A percentile compares a stretch with the other conserved stretches of the same genome.
Conservation (phyloP, 805 yeast genomes). For the Starmerella bombi region DNA sequence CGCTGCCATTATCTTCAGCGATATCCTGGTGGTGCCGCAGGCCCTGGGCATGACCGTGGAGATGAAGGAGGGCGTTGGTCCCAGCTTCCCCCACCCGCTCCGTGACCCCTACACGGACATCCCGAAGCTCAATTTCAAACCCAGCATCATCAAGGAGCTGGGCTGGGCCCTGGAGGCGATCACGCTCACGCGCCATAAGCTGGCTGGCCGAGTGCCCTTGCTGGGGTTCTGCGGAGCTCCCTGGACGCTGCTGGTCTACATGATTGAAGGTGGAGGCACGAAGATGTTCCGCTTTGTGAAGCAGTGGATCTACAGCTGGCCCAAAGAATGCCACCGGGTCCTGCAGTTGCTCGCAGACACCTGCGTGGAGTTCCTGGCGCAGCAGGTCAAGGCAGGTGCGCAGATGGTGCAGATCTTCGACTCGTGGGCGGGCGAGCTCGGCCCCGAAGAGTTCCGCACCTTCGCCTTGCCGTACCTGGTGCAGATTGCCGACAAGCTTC, state of each 20-base stretch:
- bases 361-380: slow-evolving; percentile 82
- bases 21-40: slow-evolving; percentile 90
- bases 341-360: slow-evolving; percentile 72
- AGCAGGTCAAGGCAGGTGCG: slow-evolving; percentile 94
- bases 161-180: slow-evolving; percentile 96
- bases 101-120: slow-evolving; percentile 57
- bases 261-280: slow-evolving; percentile 96
- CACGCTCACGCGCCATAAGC: slow-evolving; percentile 71
- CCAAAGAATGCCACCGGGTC: slow-evolving; percentile 55
- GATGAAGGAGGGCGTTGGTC: slow-evolving; percentile 91
- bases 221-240: slow-evolving; percentile 97
- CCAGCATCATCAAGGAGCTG: slow-evolving; percentile 61
- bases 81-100: slow-evolving; percentile 79
- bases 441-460: slow-evolving; percentile 75
- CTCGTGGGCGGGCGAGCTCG: slow-evolving; percentile 95
- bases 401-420: slow-evolving; percentile 96
- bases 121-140: slow-evolving; percentile 34
- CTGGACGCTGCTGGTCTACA: slow-evolving; percentile 91
- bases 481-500: slow-evolving; percentile 59
- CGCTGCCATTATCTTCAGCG: slow-evolving; percentile 94
- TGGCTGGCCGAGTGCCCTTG: slow-evolving; percentile 83
- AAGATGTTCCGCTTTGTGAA: slow-evolving; percentile 81
- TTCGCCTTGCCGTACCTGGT: slow-evolving; percentile 79
- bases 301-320: slow-evolving; percentile 78
- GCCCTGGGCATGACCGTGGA: slow-evolving; percentile 94